phyloP scores from a whole-genome alignment of 805 yeast species.

The Kuraishia capsulata region DNA sequence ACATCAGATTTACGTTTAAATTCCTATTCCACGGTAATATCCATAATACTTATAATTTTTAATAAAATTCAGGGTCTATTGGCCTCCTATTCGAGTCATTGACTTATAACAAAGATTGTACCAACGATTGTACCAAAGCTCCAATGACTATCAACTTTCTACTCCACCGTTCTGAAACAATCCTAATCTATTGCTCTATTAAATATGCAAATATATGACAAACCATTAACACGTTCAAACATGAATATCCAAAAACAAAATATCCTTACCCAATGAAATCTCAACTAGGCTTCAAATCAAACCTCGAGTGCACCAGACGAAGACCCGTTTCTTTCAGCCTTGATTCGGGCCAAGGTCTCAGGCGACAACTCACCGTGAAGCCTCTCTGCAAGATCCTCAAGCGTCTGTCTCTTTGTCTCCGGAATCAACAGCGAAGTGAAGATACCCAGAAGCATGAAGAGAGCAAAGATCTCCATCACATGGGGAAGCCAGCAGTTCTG shows the following conservation, averaged over 20 bases:
- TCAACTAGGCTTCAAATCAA: neutral
- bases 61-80: too few species aligned
- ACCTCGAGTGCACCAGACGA: neutral
- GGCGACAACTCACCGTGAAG: slow-evolving; percentile 54
- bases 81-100: too few species aligned
- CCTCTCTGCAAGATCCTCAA: slow-evolving; percentile 65
- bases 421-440: slow-evolving; percentile 53
- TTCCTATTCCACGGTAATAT: neutral
- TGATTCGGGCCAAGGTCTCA: neutral
- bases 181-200: too few species aligned
- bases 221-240: too few species aligned
- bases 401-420: slow-evolving; percentile 74
- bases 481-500: slow-evolving; percentile 69
- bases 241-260: too few species aligned
- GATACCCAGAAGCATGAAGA: slow-evolving; percentile 71
- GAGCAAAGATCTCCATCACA: slow-evolving; percentile 77
- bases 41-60: too few species aligned
- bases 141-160: too few species aligned
- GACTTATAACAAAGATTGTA: too few species aligned
- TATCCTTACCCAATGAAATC: too few species aligned
- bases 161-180: too few species aligned
- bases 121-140: too few species aligned
- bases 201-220: too few species aligned
- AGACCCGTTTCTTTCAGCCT: neutral
- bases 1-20: neutral